phyloP scores from a whole-genome alignment of 352 stramenopile genomes.

The Pythium dissimile region DNA sequence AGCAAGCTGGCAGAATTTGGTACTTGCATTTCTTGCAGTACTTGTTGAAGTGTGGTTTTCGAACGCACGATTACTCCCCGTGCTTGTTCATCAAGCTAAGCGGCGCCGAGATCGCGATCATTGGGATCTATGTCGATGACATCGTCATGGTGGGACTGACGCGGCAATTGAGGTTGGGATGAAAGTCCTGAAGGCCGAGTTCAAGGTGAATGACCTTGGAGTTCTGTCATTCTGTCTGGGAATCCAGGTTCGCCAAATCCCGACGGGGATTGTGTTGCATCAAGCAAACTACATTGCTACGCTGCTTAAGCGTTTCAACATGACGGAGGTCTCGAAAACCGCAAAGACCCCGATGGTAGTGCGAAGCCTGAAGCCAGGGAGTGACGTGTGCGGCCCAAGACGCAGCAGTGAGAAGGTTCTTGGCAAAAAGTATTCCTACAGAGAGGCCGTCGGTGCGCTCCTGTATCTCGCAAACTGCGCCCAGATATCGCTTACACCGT shows the following conservation, averaged over 20 bases:
- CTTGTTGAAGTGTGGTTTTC: constrained; percentile 19
- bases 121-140: constrained; percentile 23
- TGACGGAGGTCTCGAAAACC: constrained; percentile 12
- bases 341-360: constrained; percentile 21
- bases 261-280: constrained; percentile 19
- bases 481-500: constrained; percentile 20
- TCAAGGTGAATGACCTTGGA: constrained; percentile 21
- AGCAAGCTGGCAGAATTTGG: constrained; percentile 18
- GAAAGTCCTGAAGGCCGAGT: constrained; percentile 18
- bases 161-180: constrained; percentile 12
- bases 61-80: constrained; percentile 14
- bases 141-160: constrained; percentile 22
- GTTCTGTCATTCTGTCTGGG: constrained; percentile 18
- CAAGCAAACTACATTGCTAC: constrained; percentile 15
- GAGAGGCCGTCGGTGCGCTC: constrained; percentile 13
- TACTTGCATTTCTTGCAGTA: constrained; percentile 19
- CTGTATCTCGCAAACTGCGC: constrained; percentile 15
- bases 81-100: constrained; percentile 18
- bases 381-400: constrained; percentile 15
- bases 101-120: constrained; percentile 20
- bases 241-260: constrained; percentile 16
- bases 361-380: constrained; percentile 8
- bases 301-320: constrained; percentile 16
- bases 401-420: constrained; percentile 14
- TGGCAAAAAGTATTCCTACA: constrained; percentile 15